phyloP scores from a whole-genome alignment of 2,329 filamentous ascomycete species.

The Blumeriella jaapii region DNA sequence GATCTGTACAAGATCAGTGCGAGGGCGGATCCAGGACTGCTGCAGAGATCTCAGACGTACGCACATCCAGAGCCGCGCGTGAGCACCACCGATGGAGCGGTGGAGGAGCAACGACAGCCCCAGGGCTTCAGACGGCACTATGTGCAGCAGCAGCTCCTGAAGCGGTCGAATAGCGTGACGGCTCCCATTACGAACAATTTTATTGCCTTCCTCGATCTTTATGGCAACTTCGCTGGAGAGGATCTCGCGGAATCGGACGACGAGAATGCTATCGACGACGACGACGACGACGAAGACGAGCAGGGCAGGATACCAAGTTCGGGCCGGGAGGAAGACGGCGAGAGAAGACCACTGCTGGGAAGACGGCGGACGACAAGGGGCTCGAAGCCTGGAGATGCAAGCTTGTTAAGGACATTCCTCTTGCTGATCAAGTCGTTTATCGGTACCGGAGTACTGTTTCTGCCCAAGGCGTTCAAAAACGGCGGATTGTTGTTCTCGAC shows the following conservation, averaged over 20 bases:
- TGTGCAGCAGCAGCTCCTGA: constrained; percentile 28
- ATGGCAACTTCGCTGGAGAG: constrained; percentile 93
- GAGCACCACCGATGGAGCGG: constrained; percentile 29
- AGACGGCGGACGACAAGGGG: constrained; percentile 55
- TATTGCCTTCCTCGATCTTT: constrained; percentile 83
- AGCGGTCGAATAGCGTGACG: constrained; percentile 27
- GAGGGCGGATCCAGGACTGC: constrained; percentile 32
- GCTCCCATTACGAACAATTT: constrained; percentile 78
- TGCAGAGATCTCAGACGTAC: constrained; percentile 55
- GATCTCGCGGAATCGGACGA: constrained; percentile 64
- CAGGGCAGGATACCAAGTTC: constrained; percentile 56
- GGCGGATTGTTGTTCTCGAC: constrained; percentile 95
- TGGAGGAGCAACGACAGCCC: constrained; percentile 35
- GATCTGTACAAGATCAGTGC: constrained; percentile 66
- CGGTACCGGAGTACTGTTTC: constrained; percentile 83
- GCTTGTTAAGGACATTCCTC: constrained; percentile 70
- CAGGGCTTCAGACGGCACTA: constrained; percentile 44
- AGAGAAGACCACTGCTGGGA: constrained; percentile 63
- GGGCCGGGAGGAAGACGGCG: constrained; percentile 49
- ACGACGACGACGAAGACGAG: constrained; percentile 44
- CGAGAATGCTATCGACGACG: constrained; percentile 32
- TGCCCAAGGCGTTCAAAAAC: constrained; percentile 83
- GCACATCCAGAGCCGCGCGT: constrained; percentile 41
- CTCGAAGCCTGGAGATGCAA: constrained; percentile 54
- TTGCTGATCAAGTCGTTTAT: constrained; percentile 93